Percentiles rank a stretch among this genome's conserved stretches.
Evolutionary conservation across 176 grass and related monocot genomes (phyloP).

Genomic region (Rhynchospora tenuis): DNA sequence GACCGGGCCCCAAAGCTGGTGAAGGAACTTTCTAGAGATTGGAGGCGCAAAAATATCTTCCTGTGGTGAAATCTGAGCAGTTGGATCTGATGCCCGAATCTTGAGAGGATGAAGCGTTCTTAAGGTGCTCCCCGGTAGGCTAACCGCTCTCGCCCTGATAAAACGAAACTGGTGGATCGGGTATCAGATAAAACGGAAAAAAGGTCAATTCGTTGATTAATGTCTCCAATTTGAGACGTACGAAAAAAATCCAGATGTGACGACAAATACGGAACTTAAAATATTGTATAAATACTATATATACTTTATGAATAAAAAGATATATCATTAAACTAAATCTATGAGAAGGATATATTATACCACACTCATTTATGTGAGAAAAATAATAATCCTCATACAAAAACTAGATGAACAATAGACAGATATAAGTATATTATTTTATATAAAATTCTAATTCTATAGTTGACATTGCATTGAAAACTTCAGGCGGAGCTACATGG

Average conservation of each 20-base stretch:
- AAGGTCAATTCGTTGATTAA: not conserved
- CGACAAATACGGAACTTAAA: not conserved
- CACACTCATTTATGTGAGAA: too few species aligned
- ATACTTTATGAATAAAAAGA: too few species aligned
- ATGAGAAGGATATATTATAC: too few species aligned
- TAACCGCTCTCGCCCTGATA: not conserved
- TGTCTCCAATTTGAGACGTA: not conserved
- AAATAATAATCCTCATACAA: too few species aligned
- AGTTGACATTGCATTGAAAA: too few species aligned
- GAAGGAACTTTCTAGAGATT: conserved; percentile 45
- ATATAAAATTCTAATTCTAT: too few species aligned
- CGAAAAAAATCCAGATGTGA: not conserved
- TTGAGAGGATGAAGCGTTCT: not conserved
- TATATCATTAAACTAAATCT: too few species aligned
- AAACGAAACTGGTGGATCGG: not conserved
- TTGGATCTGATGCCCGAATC: not conserved
- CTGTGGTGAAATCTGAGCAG: not conserved
- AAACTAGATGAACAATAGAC: too few species aligned
- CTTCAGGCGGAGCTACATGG: too few species aligned
- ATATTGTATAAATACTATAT: not conserved
- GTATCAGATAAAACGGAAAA: too few species aligned
- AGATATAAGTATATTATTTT: too few species aligned
- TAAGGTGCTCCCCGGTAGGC: not conserved
- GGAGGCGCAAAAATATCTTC: conserved; percentile 34
- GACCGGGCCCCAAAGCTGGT: not conserved